Evolutionary conservation across 1,139 yeast species (phyloP).

Genomic region (Magnusiomyces suaveolens): DNA sequence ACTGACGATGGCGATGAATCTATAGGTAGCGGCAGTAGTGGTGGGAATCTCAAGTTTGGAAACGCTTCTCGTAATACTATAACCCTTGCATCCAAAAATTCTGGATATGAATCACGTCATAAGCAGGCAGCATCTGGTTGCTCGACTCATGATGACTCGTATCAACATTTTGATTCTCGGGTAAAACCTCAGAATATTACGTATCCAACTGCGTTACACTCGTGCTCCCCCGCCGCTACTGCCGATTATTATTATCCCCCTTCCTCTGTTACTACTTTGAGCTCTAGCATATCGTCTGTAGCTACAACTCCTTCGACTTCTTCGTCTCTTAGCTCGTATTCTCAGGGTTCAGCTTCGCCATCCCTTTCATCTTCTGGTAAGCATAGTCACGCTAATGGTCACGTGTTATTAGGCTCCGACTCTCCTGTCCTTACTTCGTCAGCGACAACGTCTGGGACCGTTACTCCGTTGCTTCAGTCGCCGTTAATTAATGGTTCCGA

Average conservation of each 20-base stretch:
- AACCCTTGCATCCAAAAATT: neutral
- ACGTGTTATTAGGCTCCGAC: neutral
- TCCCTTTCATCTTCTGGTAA: neutral
- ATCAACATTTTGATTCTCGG: constrained; percentile 7
- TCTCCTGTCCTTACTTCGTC: neutral
- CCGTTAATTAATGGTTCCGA: too few relatives aligned
- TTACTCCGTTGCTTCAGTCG: too few relatives aligned
- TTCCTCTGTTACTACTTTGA: constrained; percentile 3
- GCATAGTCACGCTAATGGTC: neutral
- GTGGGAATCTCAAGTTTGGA: constrained; percentile 14
- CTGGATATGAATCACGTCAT: neutral
- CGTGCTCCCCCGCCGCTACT: neutral
- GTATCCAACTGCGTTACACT: constrained; percentile 1
- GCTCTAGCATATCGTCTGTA: constrained; percentile 13
- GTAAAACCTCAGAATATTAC: neutral
- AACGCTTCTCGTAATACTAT: neutral
- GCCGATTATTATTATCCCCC: neutral
- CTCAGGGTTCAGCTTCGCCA: neutral
- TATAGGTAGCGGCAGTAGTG: constrained; percentile 24
- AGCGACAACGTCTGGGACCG: too few relatives aligned
- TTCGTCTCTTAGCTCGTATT: constrained; percentile 7
- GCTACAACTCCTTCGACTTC: constrained; percentile 6
- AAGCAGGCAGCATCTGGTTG: neutral
- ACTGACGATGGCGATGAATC: constrained; percentile 23
- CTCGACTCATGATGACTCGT: constrained; percentile 6